Conservation (phyloP, 2,329 filamentous ascomycete species). For the Aspergillus jensenii region DNA sequence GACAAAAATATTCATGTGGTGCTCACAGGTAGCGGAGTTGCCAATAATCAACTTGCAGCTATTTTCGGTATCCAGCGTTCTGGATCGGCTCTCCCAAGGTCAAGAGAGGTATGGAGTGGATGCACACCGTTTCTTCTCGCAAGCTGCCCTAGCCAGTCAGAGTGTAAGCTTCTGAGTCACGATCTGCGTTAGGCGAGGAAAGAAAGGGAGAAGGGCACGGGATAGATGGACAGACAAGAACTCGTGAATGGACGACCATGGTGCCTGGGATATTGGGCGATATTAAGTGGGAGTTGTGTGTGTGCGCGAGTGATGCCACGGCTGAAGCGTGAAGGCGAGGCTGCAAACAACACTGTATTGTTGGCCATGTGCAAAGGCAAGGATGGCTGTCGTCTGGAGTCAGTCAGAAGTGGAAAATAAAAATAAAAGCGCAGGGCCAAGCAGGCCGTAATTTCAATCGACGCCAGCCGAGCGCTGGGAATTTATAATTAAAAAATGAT, state of each 20-base stretch:
- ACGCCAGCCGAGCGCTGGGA: background rate
- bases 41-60: slow-evolving; percentile 7
- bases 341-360: background rate
- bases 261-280: background rate
- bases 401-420: background rate
- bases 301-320: no score
- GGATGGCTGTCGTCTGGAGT: background rate
- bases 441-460: slow-evolving; percentile 9
- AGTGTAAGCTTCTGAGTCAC: background rate
- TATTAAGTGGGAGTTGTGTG: background rate
- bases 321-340: background rate
- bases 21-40: background rate
- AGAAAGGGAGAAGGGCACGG: background rate
- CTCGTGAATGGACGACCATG: background rate
- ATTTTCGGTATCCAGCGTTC: slow-evolving; percentile 1
- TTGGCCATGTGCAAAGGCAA: background rate
- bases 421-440: slow-evolving; percentile 1
- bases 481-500: background rate
- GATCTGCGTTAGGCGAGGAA: background rate
- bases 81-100: background rate
- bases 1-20: slow-evolving; percentile 2
- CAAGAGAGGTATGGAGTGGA: slow-evolving; percentile 1
- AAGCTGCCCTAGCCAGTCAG: slow-evolving; percentile 1
- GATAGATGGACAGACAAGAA: background rate
- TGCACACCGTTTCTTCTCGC: background rate